Percentiles rank a stretch among this genome's conserved stretches.
These are phyloP conservation scores for Picea glauca DNA, from an alignment of 75 land plant genomes.

Conservation along the genomic window DNA sequence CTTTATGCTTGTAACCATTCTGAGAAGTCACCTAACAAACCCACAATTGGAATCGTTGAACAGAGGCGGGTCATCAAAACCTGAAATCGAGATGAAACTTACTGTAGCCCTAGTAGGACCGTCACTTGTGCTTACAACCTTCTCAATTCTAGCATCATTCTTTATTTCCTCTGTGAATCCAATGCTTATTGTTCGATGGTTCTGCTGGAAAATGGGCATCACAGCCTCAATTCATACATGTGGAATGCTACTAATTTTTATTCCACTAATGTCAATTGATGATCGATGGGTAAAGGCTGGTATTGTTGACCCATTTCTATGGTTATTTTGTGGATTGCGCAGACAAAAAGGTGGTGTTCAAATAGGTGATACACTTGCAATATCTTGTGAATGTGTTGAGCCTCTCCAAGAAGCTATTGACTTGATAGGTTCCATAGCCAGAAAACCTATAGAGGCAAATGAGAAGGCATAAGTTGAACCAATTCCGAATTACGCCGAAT, in stretches of 20 bases:
- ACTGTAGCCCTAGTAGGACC: conserved; percentile 45
- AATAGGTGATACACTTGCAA: not conserved
- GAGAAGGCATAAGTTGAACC: not conserved
- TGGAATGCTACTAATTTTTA: conserved; percentile 41
- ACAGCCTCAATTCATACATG: conserved; percentile 40
- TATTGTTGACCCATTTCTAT: conserved; percentile 29
- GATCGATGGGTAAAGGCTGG: conserved; percentile 37
- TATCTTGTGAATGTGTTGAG: not conserved
- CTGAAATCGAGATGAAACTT: conserved; percentile 35
- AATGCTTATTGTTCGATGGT: conserved; percentile 44
- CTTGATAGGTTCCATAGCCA: conserved; percentile 34
- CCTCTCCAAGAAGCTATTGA: conserved; percentile 37
- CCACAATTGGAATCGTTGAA: conserved; percentile 18
- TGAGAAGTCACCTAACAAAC: conserved; percentile 28
- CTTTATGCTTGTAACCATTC: conserved; percentile 37
- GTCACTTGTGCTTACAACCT: conserved; percentile 45
- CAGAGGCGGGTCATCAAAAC: conserved; percentile 9
- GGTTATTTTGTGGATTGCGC: conserved; percentile 28
- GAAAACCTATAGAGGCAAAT: conserved; percentile 2
- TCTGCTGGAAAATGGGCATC: conserved; percentile 57
- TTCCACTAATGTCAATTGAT: conserved; percentile 46
- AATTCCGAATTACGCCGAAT: no score
- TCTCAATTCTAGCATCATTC: conserved; percentile 42
- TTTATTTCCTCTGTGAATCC: conserved; percentile 46
- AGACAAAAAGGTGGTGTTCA: not conserved